Base-by-base conservation (phyloP, 2,329 filamentous ascomycete genomes). In the Pseudogymnoascus sp. region DNA sequence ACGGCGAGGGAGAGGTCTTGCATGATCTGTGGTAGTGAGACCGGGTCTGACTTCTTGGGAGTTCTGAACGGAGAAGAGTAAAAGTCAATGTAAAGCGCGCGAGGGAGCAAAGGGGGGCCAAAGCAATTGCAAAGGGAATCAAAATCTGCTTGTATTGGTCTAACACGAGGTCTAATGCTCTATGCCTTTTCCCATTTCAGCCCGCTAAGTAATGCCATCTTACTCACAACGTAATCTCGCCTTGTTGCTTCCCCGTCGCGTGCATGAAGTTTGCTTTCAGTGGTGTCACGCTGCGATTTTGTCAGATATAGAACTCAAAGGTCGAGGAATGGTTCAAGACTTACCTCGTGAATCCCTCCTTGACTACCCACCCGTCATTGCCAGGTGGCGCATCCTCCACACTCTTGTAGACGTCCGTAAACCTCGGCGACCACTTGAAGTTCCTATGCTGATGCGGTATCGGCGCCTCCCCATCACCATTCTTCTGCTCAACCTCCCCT, bases 191-290 rank as follows among this genome's bases (percentile, higher is more conserved):
- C 25, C 28, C 53, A 33, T 59, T 21, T 59, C 53, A 33, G 53
- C 53, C 25, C 53, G 53, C 53, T 59, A 31, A 37, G 64, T 67
- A 70, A 70, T 63, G 64, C 69, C 69, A 71, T 74, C 23, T 25
- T 66, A 91, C 89, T 92, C 84, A 96, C 86, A 96, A 78, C 80
- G 88, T 87, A 73, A 96, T 80, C 79, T 95, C 91, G 71, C 86
- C 81, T 66, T 86, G 79, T 69, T 86, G 79, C 65, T 86, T 80
- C 65, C 84, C 79, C 66, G 84, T 78, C 10, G 84, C 82, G 74
- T 93, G 91, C 84, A 90, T 92, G 75, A 97, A 99, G 75, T 96
- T 97, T 44, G 93, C 92, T 75, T 90, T 90, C 68, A 97, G 76
- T 12, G 93, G 91, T 3, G 94, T 97, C 63, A 99, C 86, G 75